A percentile compares a stretch with the other conserved stretches of the same genome.
phyloP scores from a whole-genome alignment of 1,284 basidiomycete species.

The Trichosporon asahii region DNA sequence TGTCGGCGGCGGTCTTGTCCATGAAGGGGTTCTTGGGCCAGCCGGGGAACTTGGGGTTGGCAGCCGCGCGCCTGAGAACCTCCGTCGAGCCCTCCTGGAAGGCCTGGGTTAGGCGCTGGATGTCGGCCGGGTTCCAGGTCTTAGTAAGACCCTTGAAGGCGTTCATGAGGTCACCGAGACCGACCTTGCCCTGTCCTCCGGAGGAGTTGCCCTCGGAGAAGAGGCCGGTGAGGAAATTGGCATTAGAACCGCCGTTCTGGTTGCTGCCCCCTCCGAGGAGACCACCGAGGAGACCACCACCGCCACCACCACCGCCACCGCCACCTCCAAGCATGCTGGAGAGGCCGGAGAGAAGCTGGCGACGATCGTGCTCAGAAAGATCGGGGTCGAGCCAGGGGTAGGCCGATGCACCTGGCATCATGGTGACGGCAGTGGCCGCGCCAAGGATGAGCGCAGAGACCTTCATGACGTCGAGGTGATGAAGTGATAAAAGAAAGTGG shows the following conservation, averaged over 20 bases:
- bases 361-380: constrained; percentile 3
- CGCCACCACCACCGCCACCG: not conserved
- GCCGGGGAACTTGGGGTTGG: constrained; percentile 10
- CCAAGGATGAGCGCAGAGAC: constrained; percentile 1
- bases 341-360: constrained; percentile 7
- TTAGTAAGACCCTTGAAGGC: constrained; percentile 9
- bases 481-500: not conserved
- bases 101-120: not conserved
- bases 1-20: not conserved
- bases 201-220: not conserved
- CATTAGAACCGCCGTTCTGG: not conserved
- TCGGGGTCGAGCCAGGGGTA: constrained; percentile 10
- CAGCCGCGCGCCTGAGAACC: not conserved
- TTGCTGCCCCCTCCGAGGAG: not conserved
- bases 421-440: not conserved
- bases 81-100: not conserved
- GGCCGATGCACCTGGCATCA: constrained; percentile 2
- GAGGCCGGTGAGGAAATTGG: constrained; percentile 5
- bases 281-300: constrained; percentile 3
- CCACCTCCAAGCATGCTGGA: not conserved
- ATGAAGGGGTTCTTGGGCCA: constrained; percentile 6
- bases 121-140: constrained; percentile 5
- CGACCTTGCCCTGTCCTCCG: constrained; percentile 2
- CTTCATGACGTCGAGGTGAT: constrained; percentile 2
- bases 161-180: constrained; percentile 8